phyloP scores from a whole-genome alignment of 2,329 filamentous ascomycete species.

The Calonectria ilicicola region DNA sequence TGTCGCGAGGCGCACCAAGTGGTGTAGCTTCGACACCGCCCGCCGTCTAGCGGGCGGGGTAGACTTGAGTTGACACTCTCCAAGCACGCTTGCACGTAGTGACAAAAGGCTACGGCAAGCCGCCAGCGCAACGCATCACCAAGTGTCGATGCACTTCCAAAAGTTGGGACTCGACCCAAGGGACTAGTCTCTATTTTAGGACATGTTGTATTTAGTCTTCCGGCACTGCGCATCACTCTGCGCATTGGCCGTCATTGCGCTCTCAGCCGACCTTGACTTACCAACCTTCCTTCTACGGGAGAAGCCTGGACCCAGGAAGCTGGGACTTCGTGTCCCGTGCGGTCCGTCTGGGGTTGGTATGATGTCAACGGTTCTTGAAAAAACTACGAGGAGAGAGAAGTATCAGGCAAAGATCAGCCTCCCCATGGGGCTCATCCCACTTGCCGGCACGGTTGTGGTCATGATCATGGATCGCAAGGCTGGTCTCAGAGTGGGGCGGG shows the following conservation, averaged over 20 bases:
- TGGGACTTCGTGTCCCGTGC: not conserved
- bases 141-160: not conserved
- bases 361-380: not conserved
- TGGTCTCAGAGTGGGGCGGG: not conserved
- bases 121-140: not conserved
- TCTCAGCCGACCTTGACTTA: not conserved
- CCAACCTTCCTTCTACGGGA: not conserved
- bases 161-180: not conserved
- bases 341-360: not conserved
- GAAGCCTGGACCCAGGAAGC: not conserved
- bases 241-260: slow-evolving; percentile 3
- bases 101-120: not conserved
- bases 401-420: not conserved
- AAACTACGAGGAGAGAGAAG: not conserved
- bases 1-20: not conserved
- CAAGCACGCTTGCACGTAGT: not conserved
- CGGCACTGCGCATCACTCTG: not conserved
- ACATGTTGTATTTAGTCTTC: not conserved
- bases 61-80: not conserved
- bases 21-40: not conserved
- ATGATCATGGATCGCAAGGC: not conserved
- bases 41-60: not conserved
- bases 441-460: not conserved
- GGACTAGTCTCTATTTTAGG: not conserved
- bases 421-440: not conserved